Base-by-base conservation (phyloP, 495 filamentous ascomycete species). In the Tirmania nivea region DNA sequence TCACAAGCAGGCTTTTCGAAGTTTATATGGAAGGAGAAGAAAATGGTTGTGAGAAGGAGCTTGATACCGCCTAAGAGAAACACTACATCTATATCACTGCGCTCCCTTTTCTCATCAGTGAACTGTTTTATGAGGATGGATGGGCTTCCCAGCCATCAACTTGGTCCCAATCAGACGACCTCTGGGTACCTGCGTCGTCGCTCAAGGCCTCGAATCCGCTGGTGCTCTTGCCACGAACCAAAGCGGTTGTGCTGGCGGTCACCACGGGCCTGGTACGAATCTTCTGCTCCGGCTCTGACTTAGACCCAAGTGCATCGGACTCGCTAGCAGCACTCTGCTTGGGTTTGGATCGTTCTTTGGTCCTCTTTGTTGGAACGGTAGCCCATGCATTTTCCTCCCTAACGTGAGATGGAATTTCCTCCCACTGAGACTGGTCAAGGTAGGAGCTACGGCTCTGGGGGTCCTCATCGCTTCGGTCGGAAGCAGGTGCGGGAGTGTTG, bases 381-480 rank as follows among this genome's bases (percentile, higher is more conserved):
- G 56, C 59, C 62, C 62, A 65, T 19, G 60, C 62, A 9, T 42
- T 42, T 34, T 57, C 55, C 12, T 55, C 62, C 36, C 52, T 51
- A 12, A 62, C 49, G 52, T 59, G 50, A 10, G 52, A 57, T 8
- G 62, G 62, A 36, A 65, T 59, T n/a, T 62, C 54, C 47, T 65
- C 63, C 63, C 63, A 65, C 49, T 56, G 67, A n/a, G 63, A 53
- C 60, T 62, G 52, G 56, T 67, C 50, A 59, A 71, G 42, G 52
- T 59, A 35, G 54, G 54, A 57, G 25, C 25, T 31, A 67, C 64
- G 51, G 19, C 54, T 49, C 50, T 56, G 52, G 12, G 56, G 48
- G 10, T 56, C 56, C 20, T 56, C 55, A 8, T 66, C 64, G 52
- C 55, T 60, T 25, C 64, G 64, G 20, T 35, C 54, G 8, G 61